These are phyloP conservation scores for Cystobasidium sp. DNA, from an alignment of 1,284 basidiomycete genomes.

Conservation along the genomic window DNA sequence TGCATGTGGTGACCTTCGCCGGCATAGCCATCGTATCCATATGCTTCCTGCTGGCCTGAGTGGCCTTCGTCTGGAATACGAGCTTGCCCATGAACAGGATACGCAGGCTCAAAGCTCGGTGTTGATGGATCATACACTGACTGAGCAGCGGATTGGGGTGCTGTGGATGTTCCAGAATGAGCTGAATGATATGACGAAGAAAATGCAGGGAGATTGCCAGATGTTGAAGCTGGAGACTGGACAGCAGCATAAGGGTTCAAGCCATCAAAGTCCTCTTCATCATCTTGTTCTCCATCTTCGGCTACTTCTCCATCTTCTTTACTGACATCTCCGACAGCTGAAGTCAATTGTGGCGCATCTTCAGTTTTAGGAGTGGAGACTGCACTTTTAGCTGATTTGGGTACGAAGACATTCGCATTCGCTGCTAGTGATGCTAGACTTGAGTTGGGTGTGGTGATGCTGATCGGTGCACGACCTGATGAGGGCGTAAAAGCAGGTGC, in stretches of 20 bases:
- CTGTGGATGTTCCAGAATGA: slow-evolving; percentile 12
- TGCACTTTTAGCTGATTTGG: slow-evolving; percentile 27
- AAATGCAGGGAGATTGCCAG: slow-evolving; percentile 10
- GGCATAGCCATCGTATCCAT: slow-evolving; percentile 27
- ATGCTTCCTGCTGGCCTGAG: slow-evolving; percentile 22
- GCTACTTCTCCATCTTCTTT: background rate
- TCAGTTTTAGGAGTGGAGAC: slow-evolving; percentile 20
- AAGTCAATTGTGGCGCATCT: slow-evolving; percentile 1
- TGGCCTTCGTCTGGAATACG: slow-evolving; percentile 25
- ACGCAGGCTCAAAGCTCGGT: slow-evolving; percentile 19
- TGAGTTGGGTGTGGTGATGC: background rate
- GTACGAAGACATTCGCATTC: slow-evolving; percentile 49
- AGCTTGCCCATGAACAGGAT: slow-evolving; percentile 24
- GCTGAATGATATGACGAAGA: slow-evolving; percentile 26
- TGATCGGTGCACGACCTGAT: background rate
- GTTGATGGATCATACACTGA: slow-evolving; percentile 8
- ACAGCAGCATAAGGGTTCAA: slow-evolving; percentile 40
- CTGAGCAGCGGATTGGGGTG: background rate
- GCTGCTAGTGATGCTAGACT: slow-evolving; percentile 9
- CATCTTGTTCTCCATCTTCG: slow-evolving; percentile 1
- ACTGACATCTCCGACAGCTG: background rate
- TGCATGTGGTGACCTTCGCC: slow-evolving; percentile 26
- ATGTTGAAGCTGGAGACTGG: slow-evolving; percentile 24
- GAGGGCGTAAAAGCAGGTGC: slow-evolving; percentile 19
- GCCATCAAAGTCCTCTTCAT: slow-evolving; percentile 39